These are phyloP conservation scores for Lentinula novae-zelandiae DNA, from an alignment of 1,284 basidiomycete genomes.

Conservation along the genomic window DNA sequence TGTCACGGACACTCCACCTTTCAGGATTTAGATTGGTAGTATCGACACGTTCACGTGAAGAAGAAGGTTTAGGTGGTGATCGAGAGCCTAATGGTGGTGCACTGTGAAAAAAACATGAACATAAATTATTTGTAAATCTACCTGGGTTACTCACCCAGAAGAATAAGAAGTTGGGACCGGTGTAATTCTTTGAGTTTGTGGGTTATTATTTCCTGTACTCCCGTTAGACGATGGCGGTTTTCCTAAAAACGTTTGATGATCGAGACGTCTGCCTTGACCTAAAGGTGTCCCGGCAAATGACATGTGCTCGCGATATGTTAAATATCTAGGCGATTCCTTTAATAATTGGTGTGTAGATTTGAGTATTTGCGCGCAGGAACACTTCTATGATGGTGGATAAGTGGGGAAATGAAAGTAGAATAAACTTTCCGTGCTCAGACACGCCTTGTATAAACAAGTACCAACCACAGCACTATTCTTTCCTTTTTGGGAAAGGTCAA, in stretches of 20 bases:
- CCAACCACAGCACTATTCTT: not conserved
- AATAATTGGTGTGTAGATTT: not conserved
- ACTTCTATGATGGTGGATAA: not conserved
- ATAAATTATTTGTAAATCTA: conserved; percentile 18
- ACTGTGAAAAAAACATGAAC: conserved; percentile 30
- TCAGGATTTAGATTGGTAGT: conserved; percentile 33
- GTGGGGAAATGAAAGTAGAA: not conserved
- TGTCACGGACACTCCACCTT: conserved; percentile 71
- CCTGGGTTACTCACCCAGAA: conserved; percentile 50
- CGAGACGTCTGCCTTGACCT: conserved; percentile 79
- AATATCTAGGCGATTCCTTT: not conserved
- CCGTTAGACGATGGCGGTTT: conserved; percentile 38
- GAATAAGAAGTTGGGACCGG: conserved; percentile 53
- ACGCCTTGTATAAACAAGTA: not conserved
- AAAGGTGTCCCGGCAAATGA: conserved; percentile 80
- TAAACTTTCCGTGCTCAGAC: not conserved
- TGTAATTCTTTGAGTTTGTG: conserved; percentile 32
- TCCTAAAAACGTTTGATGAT: conserved; percentile 72
- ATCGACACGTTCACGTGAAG: conserved; percentile 24
- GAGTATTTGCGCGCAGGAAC: not conserved
- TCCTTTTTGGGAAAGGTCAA: not conserved
- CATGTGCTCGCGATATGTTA: conserved; percentile 36
- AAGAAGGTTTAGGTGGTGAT: conserved; percentile 53
- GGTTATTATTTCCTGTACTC: not conserved
- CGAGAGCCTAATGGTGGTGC: conserved; percentile 53